Evolutionary conservation across 352 stramenopile species (phyloP).

Genomic region (Thalassiosira gravida): DNA sequence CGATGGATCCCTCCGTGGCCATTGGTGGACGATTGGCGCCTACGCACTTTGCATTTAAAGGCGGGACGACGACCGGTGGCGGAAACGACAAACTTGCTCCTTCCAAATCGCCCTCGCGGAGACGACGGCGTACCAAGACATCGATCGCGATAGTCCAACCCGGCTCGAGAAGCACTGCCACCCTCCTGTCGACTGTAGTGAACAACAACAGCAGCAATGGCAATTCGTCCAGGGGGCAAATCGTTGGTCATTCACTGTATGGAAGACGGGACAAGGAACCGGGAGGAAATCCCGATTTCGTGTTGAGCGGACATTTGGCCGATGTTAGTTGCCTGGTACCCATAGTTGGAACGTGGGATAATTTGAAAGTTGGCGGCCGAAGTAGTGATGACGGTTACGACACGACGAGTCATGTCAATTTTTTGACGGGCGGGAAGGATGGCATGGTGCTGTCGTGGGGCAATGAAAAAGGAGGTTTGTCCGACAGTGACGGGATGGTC

Average conservation of each 20-base stretch:
- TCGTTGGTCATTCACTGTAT: slow-evolving; percentile 45
- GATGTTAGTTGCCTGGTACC: slow-evolving; percentile 53
- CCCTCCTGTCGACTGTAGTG: slow-evolving; percentile 12
- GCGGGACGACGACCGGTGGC: too few species aligned
- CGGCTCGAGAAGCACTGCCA: slow-evolving; percentile 43
- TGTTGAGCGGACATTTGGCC: slow-evolving; percentile 70
- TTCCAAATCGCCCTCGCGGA: neutral
- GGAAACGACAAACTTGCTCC: too few species aligned
- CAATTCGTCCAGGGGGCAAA: slow-evolving; percentile 3
- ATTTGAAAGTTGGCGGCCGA: slow-evolving; percentile 60
- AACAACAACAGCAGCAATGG: slow-evolving; percentile 1
- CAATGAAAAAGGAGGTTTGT: neutral
- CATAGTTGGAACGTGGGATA: slow-evolving; percentile 63
- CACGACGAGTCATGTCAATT: slow-evolving; percentile 14
- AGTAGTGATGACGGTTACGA: neutral
- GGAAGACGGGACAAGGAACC: slow-evolving; percentile 18
- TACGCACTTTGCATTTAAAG: too few species aligned
- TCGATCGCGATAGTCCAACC: slow-evolving; percentile 46
- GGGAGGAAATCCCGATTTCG: slow-evolving; percentile 56
- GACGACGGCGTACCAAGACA: slow-evolving; percentile 7
- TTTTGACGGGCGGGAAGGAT: slow-evolving; percentile 67
- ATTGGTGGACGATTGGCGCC: slow-evolving; percentile 31
- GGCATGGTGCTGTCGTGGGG: slow-evolving; percentile 81
- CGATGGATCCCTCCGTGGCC: slow-evolving; percentile 40
- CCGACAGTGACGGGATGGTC: neutral